These are phyloP conservation scores for Hymenoscyphus albidus DNA, from an alignment of 2,329 filamentous ascomycete species.

Conservation along the genomic window DNA sequence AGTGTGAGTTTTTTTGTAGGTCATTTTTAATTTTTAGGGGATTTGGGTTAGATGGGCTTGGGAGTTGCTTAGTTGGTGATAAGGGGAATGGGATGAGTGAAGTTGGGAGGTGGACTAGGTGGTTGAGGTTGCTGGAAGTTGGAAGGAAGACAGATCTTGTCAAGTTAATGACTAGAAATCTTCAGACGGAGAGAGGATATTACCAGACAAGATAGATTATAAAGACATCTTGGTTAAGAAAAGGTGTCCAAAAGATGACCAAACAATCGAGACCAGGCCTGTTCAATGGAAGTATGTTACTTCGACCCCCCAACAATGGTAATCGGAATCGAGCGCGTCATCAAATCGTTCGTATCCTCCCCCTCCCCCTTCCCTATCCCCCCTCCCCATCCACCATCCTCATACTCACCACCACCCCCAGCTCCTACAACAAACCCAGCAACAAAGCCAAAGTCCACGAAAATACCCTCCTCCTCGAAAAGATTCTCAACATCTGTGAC, in stretches of 20 bases:
- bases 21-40: not conserved
- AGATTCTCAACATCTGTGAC: conserved; percentile 27
- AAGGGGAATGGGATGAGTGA: too few species aligned
- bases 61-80: not conserved
- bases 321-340: conserved; percentile 24
- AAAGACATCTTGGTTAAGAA: too few species aligned
- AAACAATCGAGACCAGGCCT: conserved; percentile 14
- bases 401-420: not conserved
- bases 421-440: conserved; percentile 12
- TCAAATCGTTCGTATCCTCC: conserved; percentile 21
- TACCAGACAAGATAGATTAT: too few species aligned
- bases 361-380: not conserved
- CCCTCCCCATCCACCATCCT: too few species aligned
- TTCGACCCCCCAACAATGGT: conserved; percentile 19
- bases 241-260: not conserved
- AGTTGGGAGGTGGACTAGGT: too few species aligned
- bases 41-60: not conserved
- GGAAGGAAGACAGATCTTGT: too few species aligned
- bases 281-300: conserved; percentile 31
- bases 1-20: not conserved
- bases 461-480: conserved; percentile 18
- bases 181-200: too few species aligned
- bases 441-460: conserved; percentile 21
- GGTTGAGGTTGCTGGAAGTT: too few species aligned
- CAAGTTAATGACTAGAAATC: too few species aligned